Evolutionary conservation across 202 grass and related monocot genomes (phyloP).

Genomic region (Elaeis oleifera): DNA sequence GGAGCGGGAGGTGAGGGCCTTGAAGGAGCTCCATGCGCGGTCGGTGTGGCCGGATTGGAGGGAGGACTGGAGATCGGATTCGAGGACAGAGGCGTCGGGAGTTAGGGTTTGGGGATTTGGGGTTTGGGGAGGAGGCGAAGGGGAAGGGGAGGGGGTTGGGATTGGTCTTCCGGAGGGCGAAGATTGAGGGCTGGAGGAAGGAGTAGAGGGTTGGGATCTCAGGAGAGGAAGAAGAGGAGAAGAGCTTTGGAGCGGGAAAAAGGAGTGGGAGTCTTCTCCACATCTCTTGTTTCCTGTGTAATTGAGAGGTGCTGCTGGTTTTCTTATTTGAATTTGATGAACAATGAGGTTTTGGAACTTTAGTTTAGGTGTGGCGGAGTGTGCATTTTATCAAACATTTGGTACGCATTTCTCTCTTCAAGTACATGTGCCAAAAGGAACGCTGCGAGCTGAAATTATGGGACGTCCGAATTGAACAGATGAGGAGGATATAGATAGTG

Average conservation of each 20-base stretch:
- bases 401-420: no score
- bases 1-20: constrained; percentile 50
- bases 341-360: no score
- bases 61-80: constrained; percentile 44
- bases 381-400: no score
- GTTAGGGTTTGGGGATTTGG: constrained; percentile 22
- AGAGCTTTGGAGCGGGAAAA: neutral
- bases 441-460: no score
- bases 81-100: constrained; percentile 35
- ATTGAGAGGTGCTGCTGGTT: no score
- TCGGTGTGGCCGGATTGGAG: constrained; percentile 38
- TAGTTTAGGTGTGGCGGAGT: no score
- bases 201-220: constrained; percentile 79
- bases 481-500: no score
- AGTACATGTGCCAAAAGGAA: no score
- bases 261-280: constrained; percentile 3
- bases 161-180: constrained; percentile 42
- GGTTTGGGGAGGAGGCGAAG: constrained; percentile 6
- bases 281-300: neutral
- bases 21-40: constrained; percentile 79
- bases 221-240: constrained; percentile 26
- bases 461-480: no score
- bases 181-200: constrained; percentile 89
- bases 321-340: no score
- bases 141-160: neutral